Conservation (phyloP, 2,329 filamentous ascomycete species). For the Mariannaea elegans region DNA sequence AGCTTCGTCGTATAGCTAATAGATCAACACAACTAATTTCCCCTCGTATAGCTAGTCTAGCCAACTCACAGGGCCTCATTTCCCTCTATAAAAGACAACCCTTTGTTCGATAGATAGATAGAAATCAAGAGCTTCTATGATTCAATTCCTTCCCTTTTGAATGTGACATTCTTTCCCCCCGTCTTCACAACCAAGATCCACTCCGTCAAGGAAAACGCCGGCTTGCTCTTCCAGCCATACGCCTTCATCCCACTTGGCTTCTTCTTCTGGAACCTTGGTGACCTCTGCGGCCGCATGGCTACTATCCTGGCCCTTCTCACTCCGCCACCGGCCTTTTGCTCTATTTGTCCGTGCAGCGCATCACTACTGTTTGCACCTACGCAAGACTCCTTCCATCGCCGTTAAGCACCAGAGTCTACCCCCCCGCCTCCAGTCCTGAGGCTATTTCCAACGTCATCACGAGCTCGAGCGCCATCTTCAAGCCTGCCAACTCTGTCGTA, state of each 20-base stretch:
- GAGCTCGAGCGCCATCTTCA: constrained; percentile 73
- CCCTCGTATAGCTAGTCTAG: no score
- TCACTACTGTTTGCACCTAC: neutral
- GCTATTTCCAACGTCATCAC: constrained; percentile 77
- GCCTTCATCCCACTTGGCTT: constrained; percentile 92
- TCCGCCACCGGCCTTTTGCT: constrained; percentile 69
- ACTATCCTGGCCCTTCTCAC: constrained; percentile 66
- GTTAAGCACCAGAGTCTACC: constrained; percentile 40
- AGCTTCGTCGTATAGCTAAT: no score
- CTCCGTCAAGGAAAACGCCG: constrained; percentile 52
- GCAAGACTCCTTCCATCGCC: constrained; percentile 19
- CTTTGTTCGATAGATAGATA: no score
- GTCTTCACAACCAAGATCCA: constrained; percentile 80
- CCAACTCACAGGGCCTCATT: no score
- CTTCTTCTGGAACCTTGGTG: constrained; percentile 92
- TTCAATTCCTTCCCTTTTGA: no score
- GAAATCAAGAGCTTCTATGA: no score
- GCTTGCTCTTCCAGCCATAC: constrained; percentile 72
- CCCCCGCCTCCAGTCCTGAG: constrained; percentile 66
- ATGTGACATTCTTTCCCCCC: no score
- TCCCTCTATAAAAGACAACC: no score
- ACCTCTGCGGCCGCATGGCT: constrained; percentile 78
- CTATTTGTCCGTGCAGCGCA: constrained; percentile 64
- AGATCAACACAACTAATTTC: no score
- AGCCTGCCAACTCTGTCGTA: no score